phyloP scores from a whole-genome alignment of 352 stramenopile genomes.

The Pythium plurisporium region DNA sequence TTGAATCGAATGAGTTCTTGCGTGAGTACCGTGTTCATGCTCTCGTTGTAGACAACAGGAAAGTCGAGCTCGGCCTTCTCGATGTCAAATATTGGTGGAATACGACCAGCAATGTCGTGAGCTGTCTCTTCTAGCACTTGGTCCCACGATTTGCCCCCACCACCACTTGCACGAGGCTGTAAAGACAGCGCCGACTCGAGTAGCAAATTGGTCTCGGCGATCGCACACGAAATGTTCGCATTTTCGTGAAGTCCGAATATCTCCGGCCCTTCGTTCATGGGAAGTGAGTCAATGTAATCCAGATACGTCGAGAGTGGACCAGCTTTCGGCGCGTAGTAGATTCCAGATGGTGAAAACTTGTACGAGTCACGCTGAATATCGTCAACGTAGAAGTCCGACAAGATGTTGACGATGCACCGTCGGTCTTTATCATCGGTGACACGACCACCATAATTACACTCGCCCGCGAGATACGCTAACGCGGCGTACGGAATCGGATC shows the following conservation, averaged over 20 bases:
- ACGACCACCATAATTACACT: conserved; percentile 94
- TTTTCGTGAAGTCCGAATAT: conserved; percentile 87
- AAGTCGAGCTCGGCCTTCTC: conserved; percentile 87
- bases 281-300: conserved; percentile 78
- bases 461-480: conserved; percentile 88
- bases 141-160: conserved; percentile 87
- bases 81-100: conserved; percentile 86
- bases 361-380: conserved; percentile 75
- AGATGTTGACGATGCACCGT: conserved; percentile 77
- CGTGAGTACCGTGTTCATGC: conserved; percentile 88
- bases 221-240: conserved; percentile 86
- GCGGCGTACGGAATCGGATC: conserved; percentile 89
- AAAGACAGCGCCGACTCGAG: conserved; percentile 88
- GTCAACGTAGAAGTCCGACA: conserved; percentile 81
- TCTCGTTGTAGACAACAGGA: conserved; percentile 78
- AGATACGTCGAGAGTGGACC: conserved; percentile 52
- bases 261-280: conserved; percentile 82
- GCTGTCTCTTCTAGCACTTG: conserved; percentile 83
- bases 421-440: conserved; percentile 95
- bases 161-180: conserved; percentile 82
- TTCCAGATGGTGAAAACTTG: conserved; percentile 77
- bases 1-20: conserved; percentile 93
- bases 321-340: conserved; percentile 68
- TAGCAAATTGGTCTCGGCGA: conserved; percentile 80
- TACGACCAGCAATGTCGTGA: conserved; percentile 75